Evolutionary conservation across 2,329 filamentous ascomycete genomes (phyloP).

Genomic region (Colletotrichum sp.): DNA sequence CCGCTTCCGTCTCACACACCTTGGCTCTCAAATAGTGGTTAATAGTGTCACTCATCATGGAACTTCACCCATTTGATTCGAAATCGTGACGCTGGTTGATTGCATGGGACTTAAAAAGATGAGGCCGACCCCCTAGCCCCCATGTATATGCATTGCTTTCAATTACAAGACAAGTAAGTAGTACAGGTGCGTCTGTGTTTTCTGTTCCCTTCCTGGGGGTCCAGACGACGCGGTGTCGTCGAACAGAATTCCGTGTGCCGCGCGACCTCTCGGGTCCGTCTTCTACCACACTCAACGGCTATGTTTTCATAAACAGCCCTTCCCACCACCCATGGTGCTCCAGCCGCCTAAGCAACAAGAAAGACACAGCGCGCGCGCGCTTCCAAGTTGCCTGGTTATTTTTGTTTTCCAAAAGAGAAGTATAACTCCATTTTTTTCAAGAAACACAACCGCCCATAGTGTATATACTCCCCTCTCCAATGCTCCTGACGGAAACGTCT

Average conservation of each 20-base stretch:
- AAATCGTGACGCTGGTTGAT: neutral
- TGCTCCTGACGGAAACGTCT: neutral
- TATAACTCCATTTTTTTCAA: neutral
- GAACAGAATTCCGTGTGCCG: neutral
- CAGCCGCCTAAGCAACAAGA: neutral
- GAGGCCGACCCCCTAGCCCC: neutral
- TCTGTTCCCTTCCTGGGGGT: neutral
- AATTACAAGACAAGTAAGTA: slow-evolving; percentile 42
- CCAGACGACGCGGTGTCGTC: neutral
- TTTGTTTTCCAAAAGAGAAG: neutral
- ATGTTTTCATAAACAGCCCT: neutral
- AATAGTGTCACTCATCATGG: neutral
- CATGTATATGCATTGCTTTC: slow-evolving; percentile 14
- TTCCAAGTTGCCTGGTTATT: neutral
- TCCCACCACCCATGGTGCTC: neutral
- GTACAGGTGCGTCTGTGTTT: slow-evolving; percentile 28
- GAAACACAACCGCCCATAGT: neutral
- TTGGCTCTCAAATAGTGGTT: neutral
- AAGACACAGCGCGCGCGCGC: neutral
- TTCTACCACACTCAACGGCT: neutral
- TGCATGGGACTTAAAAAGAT: neutral
- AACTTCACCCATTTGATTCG: neutral
- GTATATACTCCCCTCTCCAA: neutral
- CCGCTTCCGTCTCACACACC: neutral
- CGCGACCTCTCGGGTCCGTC: neutral